Evolutionary conservation across 78 protist species (phyloP).

Genomic region (Isochrysis galbana): DNA sequence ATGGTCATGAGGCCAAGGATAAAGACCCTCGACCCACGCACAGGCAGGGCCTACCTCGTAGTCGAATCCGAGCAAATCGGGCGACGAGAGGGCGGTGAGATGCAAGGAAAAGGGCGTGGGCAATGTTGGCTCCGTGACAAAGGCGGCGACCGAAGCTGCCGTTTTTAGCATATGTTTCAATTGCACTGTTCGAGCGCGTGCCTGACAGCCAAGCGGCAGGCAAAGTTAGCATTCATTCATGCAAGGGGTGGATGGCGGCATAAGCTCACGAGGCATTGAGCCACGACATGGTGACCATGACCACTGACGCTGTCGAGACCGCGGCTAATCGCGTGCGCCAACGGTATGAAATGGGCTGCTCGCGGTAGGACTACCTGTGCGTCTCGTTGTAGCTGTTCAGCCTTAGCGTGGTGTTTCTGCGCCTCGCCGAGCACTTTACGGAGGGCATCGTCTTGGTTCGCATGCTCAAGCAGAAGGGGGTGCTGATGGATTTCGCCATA

Average conservation of each 20-base stretch:
- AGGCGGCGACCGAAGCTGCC: too few species aligned
- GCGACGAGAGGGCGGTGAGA: background rate
- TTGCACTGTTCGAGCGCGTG: too few species aligned
- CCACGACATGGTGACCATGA: too few species aligned
- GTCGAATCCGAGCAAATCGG: background rate
- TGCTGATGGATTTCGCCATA: background rate
- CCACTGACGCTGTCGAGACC: too few species aligned
- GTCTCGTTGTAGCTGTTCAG: background rate
- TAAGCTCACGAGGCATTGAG: too few species aligned
- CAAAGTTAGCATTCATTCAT: too few species aligned
- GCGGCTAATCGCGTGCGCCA: background rate
- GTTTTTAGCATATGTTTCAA: too few species aligned
- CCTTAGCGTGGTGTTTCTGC: background rate
- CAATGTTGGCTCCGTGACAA: background rate
- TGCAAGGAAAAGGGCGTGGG: background rate
- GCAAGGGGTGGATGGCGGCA: too few species aligned
- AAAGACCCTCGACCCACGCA: too few species aligned
- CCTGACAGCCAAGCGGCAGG: too few species aligned
- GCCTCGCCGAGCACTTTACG: background rate
- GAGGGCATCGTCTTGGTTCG: background rate
- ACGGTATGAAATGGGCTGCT: background rate
- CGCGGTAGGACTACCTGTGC: background rate
- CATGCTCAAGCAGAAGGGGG: background rate
- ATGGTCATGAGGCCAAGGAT: too few species aligned
- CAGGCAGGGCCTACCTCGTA: background rate